Conservation (phyloP, 2,329 filamentous ascomycete genomes). For the Neospermospora avenae region DNA sequence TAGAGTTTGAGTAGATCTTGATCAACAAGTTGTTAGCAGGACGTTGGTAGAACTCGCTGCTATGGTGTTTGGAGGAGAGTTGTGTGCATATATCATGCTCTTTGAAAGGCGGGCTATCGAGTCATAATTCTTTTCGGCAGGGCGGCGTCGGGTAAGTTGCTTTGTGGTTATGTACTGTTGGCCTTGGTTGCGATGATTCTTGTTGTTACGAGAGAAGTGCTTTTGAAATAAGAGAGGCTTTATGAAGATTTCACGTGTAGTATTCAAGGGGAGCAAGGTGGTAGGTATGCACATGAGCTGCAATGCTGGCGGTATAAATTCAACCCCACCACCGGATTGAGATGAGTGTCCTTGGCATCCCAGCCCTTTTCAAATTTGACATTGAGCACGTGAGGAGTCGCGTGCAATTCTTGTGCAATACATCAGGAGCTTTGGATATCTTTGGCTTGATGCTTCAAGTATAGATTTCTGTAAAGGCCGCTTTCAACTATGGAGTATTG, state of each 20-base stretch:
- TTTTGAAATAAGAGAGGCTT: not conserved
- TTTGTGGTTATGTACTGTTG: not conserved
- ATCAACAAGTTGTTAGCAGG: constrained; percentile 1
- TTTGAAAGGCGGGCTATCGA: constrained; percentile 23
- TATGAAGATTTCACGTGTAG: not conserved
- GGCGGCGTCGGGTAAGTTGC: constrained; percentile 14
- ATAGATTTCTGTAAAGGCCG: too few species aligned
- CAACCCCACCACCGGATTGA: constrained; percentile 11
- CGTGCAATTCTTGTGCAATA: not conserved
- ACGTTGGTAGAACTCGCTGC: constrained; percentile 19
- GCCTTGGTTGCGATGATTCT: not conserved
- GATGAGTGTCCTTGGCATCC: not conserved
- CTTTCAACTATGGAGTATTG: too few species aligned
- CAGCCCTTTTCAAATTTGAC: not conserved
- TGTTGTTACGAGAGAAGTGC: not conserved
- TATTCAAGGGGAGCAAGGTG: not conserved
- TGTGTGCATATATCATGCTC: constrained; percentile 31
- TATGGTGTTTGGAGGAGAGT: constrained; percentile 4
- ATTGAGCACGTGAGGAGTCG: constrained; percentile 1
- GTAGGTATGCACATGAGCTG: not conserved
- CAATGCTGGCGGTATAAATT: constrained; percentile 4
- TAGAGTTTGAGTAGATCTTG: constrained; percentile 8
- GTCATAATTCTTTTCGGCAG: constrained; percentile 25
- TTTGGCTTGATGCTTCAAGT: too few species aligned
- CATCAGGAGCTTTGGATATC: not conserved